These are phyloP conservation scores for Globisporangium canariense DNA, from an alignment of 352 stramenopile genomes.

Conservation along the genomic window DNA sequence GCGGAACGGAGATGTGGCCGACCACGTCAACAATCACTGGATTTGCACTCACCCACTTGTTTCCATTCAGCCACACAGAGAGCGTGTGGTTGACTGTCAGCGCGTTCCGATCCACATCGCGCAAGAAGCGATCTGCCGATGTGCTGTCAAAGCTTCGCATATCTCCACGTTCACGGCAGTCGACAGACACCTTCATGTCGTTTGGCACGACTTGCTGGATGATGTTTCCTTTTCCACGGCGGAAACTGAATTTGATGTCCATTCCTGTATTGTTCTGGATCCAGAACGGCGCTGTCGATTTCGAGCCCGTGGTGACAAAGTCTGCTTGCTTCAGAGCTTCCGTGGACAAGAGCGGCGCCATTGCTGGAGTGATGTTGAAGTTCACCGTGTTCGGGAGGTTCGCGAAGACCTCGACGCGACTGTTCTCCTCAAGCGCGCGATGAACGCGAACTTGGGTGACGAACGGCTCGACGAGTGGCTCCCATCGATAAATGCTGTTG, in stretches of 20 bases:
- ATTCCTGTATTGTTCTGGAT: conserved; percentile 85
- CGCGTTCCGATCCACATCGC: conserved; percentile 63
- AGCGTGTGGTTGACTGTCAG: conserved; percentile 85
- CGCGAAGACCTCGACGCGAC: conserved; percentile 70
- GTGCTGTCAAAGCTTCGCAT: conserved; percentile 87
- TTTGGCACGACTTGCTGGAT: conserved; percentile 74
- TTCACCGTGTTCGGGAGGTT: conserved; percentile 86
- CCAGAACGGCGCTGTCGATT: conserved; percentile 87
- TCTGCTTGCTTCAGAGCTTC: conserved; percentile 79
- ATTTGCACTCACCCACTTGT: conserved; percentile 85
- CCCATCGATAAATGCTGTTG: conserved; percentile 90
- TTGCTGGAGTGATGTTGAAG: conserved; percentile 85
- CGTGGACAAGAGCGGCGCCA: conserved; percentile 79
- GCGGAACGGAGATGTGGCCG: conserved; percentile 76
- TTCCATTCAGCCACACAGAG: conserved; percentile 84
- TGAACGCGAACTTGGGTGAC: conserved; percentile 73
- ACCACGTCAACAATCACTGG: conserved; percentile 87
- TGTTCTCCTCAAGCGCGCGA: conserved; percentile 66
- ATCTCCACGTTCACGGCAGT: conserved; percentile 82
- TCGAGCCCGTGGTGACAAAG: conserved; percentile 83
- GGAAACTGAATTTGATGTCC: conserved; percentile 86
- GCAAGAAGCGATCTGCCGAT: conserved; percentile 70
- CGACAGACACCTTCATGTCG: conserved; percentile 71
- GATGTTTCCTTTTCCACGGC: conserved; percentile 66
- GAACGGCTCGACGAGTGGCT: conserved; percentile 84